These are phyloP conservation scores for Oidiodendron maius DNA, from an alignment of 495 filamentous ascomycete genomes.

Conservation along the genomic window DNA sequence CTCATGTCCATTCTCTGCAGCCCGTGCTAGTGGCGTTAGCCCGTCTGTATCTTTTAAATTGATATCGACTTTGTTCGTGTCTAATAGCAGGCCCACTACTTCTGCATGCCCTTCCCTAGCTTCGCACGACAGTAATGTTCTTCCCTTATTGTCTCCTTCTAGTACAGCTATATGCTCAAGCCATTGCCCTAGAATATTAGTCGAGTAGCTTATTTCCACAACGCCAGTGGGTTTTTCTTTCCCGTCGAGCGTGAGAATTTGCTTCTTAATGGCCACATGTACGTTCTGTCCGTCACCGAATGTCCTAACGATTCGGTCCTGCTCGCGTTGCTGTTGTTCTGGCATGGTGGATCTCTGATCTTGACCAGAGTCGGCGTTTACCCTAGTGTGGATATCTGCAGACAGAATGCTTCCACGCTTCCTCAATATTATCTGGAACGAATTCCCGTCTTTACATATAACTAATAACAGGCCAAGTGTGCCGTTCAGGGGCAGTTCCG, in stretches of 20 bases:
- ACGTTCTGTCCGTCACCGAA: slow-evolving; percentile 2
- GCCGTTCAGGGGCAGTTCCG: neutral
- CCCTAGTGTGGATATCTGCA: neutral
- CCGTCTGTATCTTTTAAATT: slow-evolving; percentile 4
- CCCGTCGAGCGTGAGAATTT: slow-evolving; percentile 4
- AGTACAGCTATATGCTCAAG: slow-evolving; percentile 8
- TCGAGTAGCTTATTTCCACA: slow-evolving; percentile 8
- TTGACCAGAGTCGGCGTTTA: neutral
- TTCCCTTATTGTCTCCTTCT: slow-evolving; percentile 1
- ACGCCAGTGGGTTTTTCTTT: neutral
- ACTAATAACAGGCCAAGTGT: slow-evolving; percentile 4
- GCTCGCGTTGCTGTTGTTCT: slow-evolving; percentile 3
- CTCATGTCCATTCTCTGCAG: slow-evolving; percentile 17
- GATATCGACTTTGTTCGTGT: slow-evolving; percentile 11
- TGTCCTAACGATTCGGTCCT: slow-evolving; percentile 5
- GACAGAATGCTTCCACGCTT: slow-evolving; percentile 3
- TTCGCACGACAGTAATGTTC: slow-evolving; percentile 23
- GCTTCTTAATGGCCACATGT: slow-evolving; percentile 8
- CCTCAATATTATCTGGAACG: slow-evolving; percentile 4
- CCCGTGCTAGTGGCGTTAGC: slow-evolving; percentile 3
- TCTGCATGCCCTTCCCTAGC: slow-evolving; percentile 15
- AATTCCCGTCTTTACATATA: slow-evolving; percentile 6
- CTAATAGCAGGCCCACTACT: slow-evolving; percentile 22
- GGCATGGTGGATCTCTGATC: neutral
- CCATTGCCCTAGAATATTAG: neutral